phyloP scores from a whole-genome alignment of 805 yeast genomes.

The Cyberlindnera subsufficiens region DNA sequence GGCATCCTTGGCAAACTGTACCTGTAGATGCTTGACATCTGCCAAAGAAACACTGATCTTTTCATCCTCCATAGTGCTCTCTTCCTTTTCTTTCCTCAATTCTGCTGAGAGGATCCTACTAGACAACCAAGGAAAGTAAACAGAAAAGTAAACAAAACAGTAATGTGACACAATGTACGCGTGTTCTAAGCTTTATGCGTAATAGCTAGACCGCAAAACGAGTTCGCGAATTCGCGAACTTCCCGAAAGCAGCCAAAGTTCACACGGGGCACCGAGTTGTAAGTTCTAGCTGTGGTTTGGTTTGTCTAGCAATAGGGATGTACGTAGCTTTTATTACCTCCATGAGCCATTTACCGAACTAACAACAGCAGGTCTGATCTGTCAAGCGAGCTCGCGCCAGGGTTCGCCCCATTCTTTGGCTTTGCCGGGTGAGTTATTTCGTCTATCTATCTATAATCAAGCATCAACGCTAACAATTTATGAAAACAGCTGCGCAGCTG shows the following conservation, averaged over 20 bases:
- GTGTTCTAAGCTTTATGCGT: too few relatives aligned
- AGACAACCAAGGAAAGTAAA: background rate
- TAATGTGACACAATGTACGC: too few relatives aligned
- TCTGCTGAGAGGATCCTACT: background rate
- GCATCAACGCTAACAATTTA: conserved; percentile 3
- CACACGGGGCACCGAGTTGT: too few relatives aligned
- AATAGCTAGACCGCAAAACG: too few relatives aligned
- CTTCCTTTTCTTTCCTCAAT: conserved; percentile 4
- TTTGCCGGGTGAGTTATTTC: conserved; percentile 65
- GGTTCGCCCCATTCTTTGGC: conserved; percentile 95
- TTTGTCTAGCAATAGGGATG: too few relatives aligned
- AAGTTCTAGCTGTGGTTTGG: too few relatives aligned
- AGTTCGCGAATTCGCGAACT: too few relatives aligned
- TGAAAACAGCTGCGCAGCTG: conserved; percentile 62
- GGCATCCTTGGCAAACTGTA: conserved; percentile 35
- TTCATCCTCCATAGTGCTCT: conserved; percentile 7
- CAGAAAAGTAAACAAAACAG: conserved; percentile 2
- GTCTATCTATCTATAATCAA: background rate
- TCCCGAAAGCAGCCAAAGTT: too few relatives aligned
- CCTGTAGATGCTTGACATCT: conserved; percentile 46
- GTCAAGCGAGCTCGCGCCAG: conserved; percentile 70
- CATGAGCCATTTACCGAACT: background rate
- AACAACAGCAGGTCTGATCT: conserved; percentile 28
- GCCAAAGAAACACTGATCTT: conserved; percentile 44
- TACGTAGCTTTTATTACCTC: too few relatives aligned